phyloP scores from a whole-genome alignment of 1,284 basidiomycete species.

The Phylloporus sp. region DNA sequence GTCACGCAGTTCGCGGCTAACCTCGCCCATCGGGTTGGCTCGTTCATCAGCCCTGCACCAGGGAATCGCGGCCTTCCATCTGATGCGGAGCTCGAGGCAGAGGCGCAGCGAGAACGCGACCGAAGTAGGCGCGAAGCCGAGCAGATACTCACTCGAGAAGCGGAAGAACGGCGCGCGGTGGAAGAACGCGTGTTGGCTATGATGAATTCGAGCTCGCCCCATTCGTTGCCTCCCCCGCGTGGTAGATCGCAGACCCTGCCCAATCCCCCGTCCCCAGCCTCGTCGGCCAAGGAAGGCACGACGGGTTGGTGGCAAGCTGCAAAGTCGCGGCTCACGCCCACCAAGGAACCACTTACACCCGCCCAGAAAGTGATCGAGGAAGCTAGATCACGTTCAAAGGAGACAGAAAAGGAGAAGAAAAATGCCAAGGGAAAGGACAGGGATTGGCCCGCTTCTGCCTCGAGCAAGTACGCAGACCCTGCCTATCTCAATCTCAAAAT shows the following conservation, averaged over 20 bases:
- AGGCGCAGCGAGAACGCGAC: slow-evolving; percentile 75
- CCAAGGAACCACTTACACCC: slow-evolving; percentile 75
- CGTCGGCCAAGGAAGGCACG: slow-evolving; percentile 60
- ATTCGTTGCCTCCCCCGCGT: slow-evolving; percentile 55
- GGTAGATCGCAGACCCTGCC: slow-evolving; percentile 54
- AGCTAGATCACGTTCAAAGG: slow-evolving; percentile 59
- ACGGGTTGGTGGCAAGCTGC: slow-evolving; percentile 69
- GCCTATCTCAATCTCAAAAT: slow-evolving; percentile 58
- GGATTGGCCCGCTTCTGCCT: slow-evolving; percentile 57
- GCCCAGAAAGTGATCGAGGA: slow-evolving; percentile 80
- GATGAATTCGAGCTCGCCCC: slow-evolving; percentile 49
- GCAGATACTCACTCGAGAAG: slow-evolving; percentile 69
- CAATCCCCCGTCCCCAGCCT: slow-evolving; percentile 62
- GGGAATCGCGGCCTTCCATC: slow-evolving; percentile 51
- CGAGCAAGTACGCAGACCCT: slow-evolving; percentile 56
- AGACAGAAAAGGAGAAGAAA: slow-evolving; percentile 49
- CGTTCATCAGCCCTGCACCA: slow-evolving; percentile 58
- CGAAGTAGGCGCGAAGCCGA: slow-evolving; percentile 75
- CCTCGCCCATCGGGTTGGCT: slow-evolving; percentile 70
- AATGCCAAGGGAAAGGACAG: slow-evolving; percentile 53
- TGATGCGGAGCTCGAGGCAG: slow-evolving; percentile 78
- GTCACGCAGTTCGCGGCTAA: slow-evolving; percentile 71
- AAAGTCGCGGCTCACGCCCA: slow-evolving; percentile 75
- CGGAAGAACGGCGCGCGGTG: slow-evolving; percentile 63
- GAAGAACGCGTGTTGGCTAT: slow-evolving; percentile 77